phyloP scores from a whole-genome alignment of 2,329 filamentous ascomycete genomes.

The Scedosporium aurantiacum region DNA sequence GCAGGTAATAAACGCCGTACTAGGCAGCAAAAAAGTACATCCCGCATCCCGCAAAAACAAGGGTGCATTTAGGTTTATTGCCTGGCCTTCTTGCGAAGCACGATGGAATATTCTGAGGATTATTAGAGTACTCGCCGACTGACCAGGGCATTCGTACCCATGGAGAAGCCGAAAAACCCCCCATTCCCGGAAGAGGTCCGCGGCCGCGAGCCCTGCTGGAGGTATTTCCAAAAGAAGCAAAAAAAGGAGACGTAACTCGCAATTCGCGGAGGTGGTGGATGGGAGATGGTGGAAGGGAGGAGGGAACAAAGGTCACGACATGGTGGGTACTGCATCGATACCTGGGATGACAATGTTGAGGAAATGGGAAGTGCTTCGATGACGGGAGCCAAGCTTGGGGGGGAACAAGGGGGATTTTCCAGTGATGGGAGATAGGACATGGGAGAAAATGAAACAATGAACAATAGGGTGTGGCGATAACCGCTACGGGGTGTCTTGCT shows the following conservation, averaged over 20 bases:
- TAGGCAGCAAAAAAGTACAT: no score
- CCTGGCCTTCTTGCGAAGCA: no score
- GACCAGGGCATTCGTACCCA: no score
- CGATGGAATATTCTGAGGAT: no score
- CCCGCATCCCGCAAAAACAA: no score
- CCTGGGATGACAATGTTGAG: not conserved
- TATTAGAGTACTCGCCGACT: no score
- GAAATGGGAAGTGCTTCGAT: not conserved
- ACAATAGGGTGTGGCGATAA: not conserved
- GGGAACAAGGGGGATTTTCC: not conserved
- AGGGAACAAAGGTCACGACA: not conserved
- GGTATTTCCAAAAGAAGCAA: not conserved
- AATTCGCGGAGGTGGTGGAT: no score
- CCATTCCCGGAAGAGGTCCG: not conserved
- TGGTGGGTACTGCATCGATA: not conserved
- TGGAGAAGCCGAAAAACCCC: not conserved
- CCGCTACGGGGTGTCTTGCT: not conserved
- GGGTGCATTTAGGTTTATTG: no score
- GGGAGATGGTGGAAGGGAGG: not conserved
- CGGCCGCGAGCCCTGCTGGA: not conserved
- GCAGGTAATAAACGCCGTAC: no score
- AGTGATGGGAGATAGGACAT: not conserved
- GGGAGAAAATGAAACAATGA: not conserved
- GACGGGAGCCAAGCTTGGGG: not conserved
- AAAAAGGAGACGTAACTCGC: not conserved